phyloP scores from a whole-genome alignment of 306 rosid species.

The Quercus alba region DNA sequence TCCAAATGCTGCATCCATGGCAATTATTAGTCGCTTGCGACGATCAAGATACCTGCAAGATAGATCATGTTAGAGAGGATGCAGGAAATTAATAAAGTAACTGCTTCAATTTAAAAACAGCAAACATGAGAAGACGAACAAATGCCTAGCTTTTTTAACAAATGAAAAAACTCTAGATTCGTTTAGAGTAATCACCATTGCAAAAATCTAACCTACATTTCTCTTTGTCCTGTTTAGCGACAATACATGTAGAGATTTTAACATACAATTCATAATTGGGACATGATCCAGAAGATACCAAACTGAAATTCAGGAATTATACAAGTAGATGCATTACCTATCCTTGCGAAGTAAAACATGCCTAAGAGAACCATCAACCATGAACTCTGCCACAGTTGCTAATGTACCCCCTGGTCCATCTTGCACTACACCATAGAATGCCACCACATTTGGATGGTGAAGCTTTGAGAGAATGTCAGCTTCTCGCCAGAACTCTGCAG shows the following conservation, averaged over 20 bases:
- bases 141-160: not conserved
- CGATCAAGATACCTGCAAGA: conserved; percentile 77
- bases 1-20: conserved; percentile 96
- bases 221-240: not conserved
- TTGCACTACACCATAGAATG: conserved; percentile 90
- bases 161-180: not conserved
- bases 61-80: conserved; percentile 20
- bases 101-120: not conserved
- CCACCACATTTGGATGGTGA: conserved; percentile 93
- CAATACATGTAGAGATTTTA: not conserved
- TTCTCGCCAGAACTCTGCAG: conserved; percentile 87
- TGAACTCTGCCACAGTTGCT: conserved; percentile 82
- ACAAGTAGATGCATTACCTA: conserved; percentile 44
- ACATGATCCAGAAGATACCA: conserved; percentile 1
- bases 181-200: not conserved
- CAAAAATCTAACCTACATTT: not conserved
- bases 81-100: not conserved
- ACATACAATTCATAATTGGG: not conserved
- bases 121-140: not conserved
- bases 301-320: conserved; percentile 13
- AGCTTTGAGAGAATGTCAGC: conserved; percentile 92
- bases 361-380: conserved; percentile 92
- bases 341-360: conserved; percentile 88
- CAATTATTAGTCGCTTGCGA: conserved; percentile 79
- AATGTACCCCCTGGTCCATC: conserved; percentile 88